Base-by-base conservation (phyloP, 345 rosid genomes). In the Citrus cavaleriei region DNA sequence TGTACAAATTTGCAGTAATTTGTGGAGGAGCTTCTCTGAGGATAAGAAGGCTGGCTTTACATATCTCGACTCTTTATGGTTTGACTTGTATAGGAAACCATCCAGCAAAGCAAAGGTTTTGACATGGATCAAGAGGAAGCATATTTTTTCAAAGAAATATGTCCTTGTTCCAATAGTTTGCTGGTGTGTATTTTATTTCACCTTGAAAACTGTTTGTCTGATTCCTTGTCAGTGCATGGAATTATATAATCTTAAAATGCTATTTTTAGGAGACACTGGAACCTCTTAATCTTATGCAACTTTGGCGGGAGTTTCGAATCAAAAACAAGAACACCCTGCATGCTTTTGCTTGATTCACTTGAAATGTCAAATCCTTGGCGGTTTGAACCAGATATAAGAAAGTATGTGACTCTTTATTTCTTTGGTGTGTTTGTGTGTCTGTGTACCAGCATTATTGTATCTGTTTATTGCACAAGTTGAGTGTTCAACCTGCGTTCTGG, bases 301-400 rank as follows among this genome's bases (percentile, higher is more conserved):
- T 84, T 92, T 69, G 93, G 89, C 16, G 93, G 86, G 76, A 74
- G 78, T 66, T 84, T 83, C 61, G 83, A 84, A 35, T 85, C 91
- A 22, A 82, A 86, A 32, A 65, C 66, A 60, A 80, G 74, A 67
- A 86, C 83, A 58, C 89, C 91, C 0, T 91, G 93, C 84, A 88
- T 92, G 87, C 65, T 91, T 75, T 78, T 92, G 81, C 88, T 92
- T 81, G 97, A 92, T 80, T 90, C 97, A 55, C 89, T 92, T 67
- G 83, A 82, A 80, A 84, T 70, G 83, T 87, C 95, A 0, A 57
- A 76, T 22, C 87, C 93, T 3, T 77, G 83, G 80, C 84, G 84
- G 46, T 75, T 87, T 67, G 93, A 91, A 80, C 90, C 90, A 10
- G 89, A 89, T 70, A 87, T 92, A 82, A 85, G 97, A 84, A 91